Evolutionary conservation across 2,329 filamentous ascomycete genomes (phyloP).

Genomic region (Coleophoma eucalyptorum): DNA sequence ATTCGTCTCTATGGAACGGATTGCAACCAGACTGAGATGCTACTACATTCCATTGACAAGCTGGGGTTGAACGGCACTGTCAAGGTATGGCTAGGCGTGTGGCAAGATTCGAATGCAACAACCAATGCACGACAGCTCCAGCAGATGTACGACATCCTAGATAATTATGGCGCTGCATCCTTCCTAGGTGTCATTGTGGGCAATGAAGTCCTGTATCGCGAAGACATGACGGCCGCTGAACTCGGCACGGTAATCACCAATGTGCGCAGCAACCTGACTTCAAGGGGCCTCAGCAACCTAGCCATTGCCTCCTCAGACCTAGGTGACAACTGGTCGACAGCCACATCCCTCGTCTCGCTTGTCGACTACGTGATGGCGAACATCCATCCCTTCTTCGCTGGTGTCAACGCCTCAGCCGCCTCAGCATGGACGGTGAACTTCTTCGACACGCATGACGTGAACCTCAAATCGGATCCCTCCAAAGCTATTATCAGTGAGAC

Average conservation of each 20-base stretch:
- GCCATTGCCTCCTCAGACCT: slow-evolving; percentile 86
- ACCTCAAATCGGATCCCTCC: slow-evolving; percentile 53
- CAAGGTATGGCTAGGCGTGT: slow-evolving; percentile 93
- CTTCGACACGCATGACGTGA: slow-evolving; percentile 68
- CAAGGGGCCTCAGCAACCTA: slow-evolving; percentile 56
- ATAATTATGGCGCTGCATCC: slow-evolving; percentile 59
- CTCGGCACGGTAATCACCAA: slow-evolving; percentile 62
- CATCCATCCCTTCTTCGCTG: slow-evolving; percentile 93
- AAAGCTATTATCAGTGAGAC: slow-evolving; percentile 86
- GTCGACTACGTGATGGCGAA: slow-evolving; percentile 95
- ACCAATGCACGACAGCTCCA: slow-evolving; percentile 79
- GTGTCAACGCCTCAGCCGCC: slow-evolving; percentile 63
- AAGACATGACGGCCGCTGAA: slow-evolving; percentile 65
- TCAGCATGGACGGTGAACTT: slow-evolving; percentile 80
- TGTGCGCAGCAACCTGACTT: slow-evolving; percentile 70
- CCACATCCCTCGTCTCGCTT: slow-evolving; percentile 57
- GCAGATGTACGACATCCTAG: slow-evolving; percentile 82
- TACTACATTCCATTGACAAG: slow-evolving; percentile 74
- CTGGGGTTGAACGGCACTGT: slow-evolving; percentile 68
- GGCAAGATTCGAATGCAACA: slow-evolving; percentile 79
- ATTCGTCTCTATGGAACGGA: slow-evolving; percentile 92
- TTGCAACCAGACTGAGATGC: slow-evolving; percentile 96
- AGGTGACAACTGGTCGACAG: slow-evolving; percentile 76
- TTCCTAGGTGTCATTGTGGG: slow-evolving; percentile 83
- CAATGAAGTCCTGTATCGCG: slow-evolving; percentile 73